Conservation (phyloP, 1,139 yeast genomes). For the Magnusiomyces tetraspermus region DNA sequence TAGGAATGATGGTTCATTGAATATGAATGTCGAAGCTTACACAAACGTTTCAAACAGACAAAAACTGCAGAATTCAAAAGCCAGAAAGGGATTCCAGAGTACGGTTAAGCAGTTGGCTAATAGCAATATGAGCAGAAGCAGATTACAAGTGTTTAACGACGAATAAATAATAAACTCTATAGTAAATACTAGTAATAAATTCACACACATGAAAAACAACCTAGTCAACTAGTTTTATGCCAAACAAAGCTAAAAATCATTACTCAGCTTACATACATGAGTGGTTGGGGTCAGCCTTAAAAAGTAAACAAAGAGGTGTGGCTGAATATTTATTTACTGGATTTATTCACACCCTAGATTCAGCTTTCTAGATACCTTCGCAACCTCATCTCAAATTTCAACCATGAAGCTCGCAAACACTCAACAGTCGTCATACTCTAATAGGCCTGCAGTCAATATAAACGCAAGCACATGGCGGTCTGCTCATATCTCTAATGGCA, state of each 20-base stretch:
- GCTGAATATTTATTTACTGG: no score
- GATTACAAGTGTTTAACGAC: background rate
- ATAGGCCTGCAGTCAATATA: conserved; percentile 14
- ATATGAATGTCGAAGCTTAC: conserved; percentile 7
- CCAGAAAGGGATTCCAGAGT: background rate
- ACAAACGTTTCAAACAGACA: background rate
- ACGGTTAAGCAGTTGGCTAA: background rate
- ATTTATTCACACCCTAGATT: no score
- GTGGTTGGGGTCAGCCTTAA: no score
- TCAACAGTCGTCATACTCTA: conserved; percentile 17
- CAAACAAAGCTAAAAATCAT: no score
- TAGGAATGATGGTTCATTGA: conserved; percentile 8
- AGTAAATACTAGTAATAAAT: background rate
- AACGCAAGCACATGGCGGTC: conserved; percentile 23
- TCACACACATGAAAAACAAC: no score
- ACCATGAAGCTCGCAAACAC: conserved; percentile 16
- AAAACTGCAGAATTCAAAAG: background rate
- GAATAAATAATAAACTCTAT: no score
- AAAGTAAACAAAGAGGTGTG: no score
- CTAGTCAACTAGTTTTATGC: no score
- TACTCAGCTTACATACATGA: no score
- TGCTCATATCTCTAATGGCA: conserved; percentile 21
- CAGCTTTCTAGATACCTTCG: no score
- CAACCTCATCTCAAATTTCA: background rate
- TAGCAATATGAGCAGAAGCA: background rate